phyloP scores from a whole-genome alignment of 2,329 filamentous ascomycete genomes.

The Graphilbum fragrans region DNA sequence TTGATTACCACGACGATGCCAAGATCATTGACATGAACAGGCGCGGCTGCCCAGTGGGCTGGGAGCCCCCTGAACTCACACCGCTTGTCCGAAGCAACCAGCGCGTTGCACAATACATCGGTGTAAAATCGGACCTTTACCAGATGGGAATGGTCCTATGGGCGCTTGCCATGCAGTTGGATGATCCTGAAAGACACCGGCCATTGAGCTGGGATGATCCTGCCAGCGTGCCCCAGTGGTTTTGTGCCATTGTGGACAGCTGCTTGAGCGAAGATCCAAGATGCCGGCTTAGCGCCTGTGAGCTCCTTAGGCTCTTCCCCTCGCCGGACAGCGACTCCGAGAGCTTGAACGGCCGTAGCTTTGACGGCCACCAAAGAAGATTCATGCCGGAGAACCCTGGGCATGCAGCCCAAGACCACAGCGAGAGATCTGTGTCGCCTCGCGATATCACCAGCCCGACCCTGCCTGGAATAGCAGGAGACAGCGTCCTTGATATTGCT shows the following conservation, averaged over 20 bases:
- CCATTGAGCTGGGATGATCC: constrained; percentile 57
- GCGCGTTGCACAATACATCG: constrained; percentile 92
- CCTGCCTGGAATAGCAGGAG: background rate
- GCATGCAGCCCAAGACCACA: constrained; percentile 11
- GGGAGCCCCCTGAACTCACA: constrained; percentile 90
- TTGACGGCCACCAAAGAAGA: constrained; percentile 13
- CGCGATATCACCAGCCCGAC: background rate
- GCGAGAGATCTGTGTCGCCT: constrained; percentile 22
- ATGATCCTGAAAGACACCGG: constrained; percentile 74
- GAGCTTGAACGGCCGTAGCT: constrained; percentile 11
- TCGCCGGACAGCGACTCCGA: constrained; percentile 15
- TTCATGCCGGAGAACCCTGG: background rate
- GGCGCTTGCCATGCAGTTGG: constrained; percentile 75
- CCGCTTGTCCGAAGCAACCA: constrained; percentile 78
- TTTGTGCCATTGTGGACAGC: constrained; percentile 58
- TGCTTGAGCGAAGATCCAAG: constrained; percentile 69
- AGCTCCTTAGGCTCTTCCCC: constrained; percentile 61
- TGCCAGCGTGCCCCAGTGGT: constrained; percentile 66
- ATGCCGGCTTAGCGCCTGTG: constrained; percentile 58
- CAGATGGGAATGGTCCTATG: constrained; percentile 96
- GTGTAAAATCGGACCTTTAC: constrained; percentile 92
- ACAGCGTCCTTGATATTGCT: background rate
- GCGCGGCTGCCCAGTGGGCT: constrained; percentile 90
- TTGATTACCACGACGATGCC: constrained; percentile 71
- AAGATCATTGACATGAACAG: constrained; percentile 99